phyloP scores from a whole-genome alignment of 345 rosid genomes.

The Eutrema heterophyllum region DNA sequence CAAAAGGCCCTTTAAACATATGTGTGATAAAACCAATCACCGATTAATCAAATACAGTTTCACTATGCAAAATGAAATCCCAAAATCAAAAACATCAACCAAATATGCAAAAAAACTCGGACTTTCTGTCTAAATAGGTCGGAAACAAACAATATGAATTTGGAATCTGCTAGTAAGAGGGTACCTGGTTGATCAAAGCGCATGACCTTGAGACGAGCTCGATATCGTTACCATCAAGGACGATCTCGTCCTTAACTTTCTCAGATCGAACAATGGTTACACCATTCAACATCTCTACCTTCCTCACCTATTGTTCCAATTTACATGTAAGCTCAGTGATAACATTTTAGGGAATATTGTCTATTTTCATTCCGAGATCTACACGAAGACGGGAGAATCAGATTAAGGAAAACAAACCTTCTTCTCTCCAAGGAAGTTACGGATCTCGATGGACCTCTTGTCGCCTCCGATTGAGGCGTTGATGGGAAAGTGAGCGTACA shows the following conservation, averaged over 20 bases:
- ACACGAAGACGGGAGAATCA: neutral
- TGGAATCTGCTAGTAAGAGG: neutral
- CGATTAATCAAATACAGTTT: too few species aligned
- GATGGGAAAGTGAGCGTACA: conserved; percentile 52
- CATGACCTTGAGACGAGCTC: conserved; percentile 59
- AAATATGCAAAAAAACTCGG: neutral
- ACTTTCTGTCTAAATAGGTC: too few species aligned
- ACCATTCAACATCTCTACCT: conserved; percentile 58
- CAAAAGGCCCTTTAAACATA: too few species aligned
- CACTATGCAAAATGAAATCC: neutral
- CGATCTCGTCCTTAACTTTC: conserved; percentile 60
- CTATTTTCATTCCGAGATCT: too few species aligned
- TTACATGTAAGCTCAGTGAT: neutral
- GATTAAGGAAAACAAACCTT: conserved; percentile 23
- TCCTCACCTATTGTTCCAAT: conserved; percentile 39
- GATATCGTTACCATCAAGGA: conserved; percentile 56
- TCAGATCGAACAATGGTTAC: conserved; percentile 55
- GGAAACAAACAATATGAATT: too few species aligned
- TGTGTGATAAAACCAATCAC: too few species aligned
- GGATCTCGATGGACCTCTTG: conserved; percentile 39
- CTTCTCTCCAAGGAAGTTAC: conserved; percentile 50
- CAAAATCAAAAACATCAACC: neutral
- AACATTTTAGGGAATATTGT: too few species aligned
- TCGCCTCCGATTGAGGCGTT: conserved; percentile 44
- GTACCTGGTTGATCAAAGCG: conserved; percentile 60